Base-by-base conservation (phyloP, 2,329 filamentous ascomycete genomes). In the Paraphaeosphaeria minitans region DNA sequence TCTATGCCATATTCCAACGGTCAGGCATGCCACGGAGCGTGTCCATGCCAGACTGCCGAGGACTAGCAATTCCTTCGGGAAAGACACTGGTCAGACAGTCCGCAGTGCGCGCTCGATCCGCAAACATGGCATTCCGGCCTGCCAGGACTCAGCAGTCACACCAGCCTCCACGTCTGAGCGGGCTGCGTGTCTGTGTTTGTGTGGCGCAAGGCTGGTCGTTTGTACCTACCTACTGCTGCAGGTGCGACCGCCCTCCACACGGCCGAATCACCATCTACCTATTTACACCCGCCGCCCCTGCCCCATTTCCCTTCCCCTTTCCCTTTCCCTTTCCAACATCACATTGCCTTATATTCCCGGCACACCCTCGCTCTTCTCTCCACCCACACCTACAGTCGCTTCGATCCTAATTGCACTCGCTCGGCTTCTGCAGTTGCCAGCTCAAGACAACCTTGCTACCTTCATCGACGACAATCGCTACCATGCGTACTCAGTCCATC, bases 401-500 rank as follows among this genome's bases (percentile, higher is more conserved):
- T 47, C 42, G 8, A 24, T 16, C 7, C 19, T 24, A 22, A 7
- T 12, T 10, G 24, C 37, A 16, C 43, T 50, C 50, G 33, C 31
- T 29, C 29, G 53, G 19, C 33, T n/a, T 50, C 19, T 37, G 29
- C 29, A 50, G 13, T 19, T n/a, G 51, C 19, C 45, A 42, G 45
- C 43, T 24, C 27, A 50, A 47, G 42, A n/a, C 37, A 1, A n/a
- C 37, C 37, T 64, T 59, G 59, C 57, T 59, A 21, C 47, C 59
- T 55, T 48, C 14, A 48, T 59, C 55, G 53, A 49, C 56, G 33
- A 29, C 56, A 53, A 67, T 49, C 42, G 53, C 63, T 52, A 74
- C 61, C n/a, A 77, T 77, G 75, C 75, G 69, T 46, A 42, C 62
- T 54, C 59, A 45, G 56, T 64, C 63, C 31, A 35, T 75, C 57